phyloP scores from a whole-genome alignment of 2,329 filamentous ascomycete genomes.

The Fusarium subtropicale region DNA sequence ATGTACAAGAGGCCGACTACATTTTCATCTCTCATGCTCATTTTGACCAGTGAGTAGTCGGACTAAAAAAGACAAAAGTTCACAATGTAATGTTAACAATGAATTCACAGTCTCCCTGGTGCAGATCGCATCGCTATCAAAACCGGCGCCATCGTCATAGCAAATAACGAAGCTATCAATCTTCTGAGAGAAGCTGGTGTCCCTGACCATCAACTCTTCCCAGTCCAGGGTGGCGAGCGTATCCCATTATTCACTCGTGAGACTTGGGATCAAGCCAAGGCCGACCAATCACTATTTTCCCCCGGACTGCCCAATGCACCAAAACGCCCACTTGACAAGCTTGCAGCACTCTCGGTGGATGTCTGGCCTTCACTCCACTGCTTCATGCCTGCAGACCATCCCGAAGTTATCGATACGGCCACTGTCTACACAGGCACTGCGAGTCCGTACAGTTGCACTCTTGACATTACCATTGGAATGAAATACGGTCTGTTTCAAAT shows the following conservation, averaged over 20 bases:
- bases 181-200: neutral
- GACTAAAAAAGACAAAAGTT: fast-evolving
- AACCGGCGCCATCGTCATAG: slow-evolving; percentile 5
- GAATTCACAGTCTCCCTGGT: neutral
- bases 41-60: neutral
- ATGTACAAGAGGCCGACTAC: neutral
- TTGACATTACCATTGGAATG: neutral
- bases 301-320: neutral
- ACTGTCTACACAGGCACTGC: neutral
- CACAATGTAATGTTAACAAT: neutral
- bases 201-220: neutral
- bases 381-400: neutral
- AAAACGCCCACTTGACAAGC: neutral
- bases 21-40: slow-evolving; percentile 2
- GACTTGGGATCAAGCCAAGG: fast-evolving
- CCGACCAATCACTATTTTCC: neutral
- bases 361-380: neutral
- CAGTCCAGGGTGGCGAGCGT: neutral
- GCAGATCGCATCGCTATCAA: slow-evolving; percentile 11
- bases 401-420: neutral
- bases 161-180: neutral
- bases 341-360: neutral
- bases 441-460: neutral
- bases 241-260: neutral
- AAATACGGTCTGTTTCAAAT: neutral